These are phyloP conservation scores for Botrytis porri DNA, from an alignment of 2,329 filamentous ascomycete genomes.

Conservation along the genomic window DNA sequence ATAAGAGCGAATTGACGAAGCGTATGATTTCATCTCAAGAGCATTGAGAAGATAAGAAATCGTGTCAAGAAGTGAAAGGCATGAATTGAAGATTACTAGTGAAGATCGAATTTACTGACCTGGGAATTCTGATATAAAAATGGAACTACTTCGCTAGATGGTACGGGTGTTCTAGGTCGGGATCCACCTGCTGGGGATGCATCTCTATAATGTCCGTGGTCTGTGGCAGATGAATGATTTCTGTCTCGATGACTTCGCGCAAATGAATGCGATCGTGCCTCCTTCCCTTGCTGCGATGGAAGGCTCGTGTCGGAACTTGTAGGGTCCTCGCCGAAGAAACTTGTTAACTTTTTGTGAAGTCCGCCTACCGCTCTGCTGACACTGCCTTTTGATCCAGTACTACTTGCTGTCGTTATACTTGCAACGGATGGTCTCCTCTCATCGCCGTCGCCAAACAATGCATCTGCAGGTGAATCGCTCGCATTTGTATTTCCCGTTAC, in stretches of 20 bases:
- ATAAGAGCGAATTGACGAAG: constrained; percentile 18
- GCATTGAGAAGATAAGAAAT: background rate
- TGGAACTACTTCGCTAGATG: constrained; percentile 92
- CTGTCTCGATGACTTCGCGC: constrained; percentile 61
- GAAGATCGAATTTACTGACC: constrained; percentile 47
- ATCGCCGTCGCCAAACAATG: constrained; percentile 68
- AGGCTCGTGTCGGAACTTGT: constrained; percentile 72
- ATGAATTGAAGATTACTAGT: constrained; percentile 12
- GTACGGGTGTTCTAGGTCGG: constrained; percentile 78
- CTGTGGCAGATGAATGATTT: constrained; percentile 74
- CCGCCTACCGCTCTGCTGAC: constrained; percentile 58
- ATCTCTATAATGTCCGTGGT: constrained; percentile 57
- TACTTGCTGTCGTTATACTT: constrained; percentile 83
- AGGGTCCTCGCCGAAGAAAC: constrained; percentile 91
- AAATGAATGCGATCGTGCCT: constrained; percentile 63
- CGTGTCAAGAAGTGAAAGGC: constrained; percentile 4
- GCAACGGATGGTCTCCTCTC: constrained; percentile 83
- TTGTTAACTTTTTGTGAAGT: constrained; percentile 76
- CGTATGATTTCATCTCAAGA: constrained; percentile 19
- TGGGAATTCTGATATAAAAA: constrained; percentile 89
- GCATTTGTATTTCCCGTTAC: constrained; percentile 47
- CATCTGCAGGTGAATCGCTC: constrained; percentile 58
- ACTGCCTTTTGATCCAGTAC: constrained; percentile 75
- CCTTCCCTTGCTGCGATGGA: constrained; percentile 50
- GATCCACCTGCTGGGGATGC: constrained; percentile 65